Evolutionary conservation across 2,329 filamentous ascomycete genomes (phyloP), one percentile per base, ranked within the genome.

Genomic region (Aspergillus tubingensis): DNA sequence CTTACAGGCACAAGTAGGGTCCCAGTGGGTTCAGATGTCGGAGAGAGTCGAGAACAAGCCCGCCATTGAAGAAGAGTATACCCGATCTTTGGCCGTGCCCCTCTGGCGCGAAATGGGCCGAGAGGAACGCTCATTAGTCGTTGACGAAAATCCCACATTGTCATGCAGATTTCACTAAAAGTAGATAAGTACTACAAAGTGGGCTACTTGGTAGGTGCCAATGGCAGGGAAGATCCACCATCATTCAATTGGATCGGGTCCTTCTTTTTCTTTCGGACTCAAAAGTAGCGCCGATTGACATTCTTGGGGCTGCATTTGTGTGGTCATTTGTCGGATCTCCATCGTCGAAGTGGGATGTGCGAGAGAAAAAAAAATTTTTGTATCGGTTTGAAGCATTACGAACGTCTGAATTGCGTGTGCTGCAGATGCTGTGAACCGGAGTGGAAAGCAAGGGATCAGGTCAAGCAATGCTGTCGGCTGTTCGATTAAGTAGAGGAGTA

Each of bases 11-110:
- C n/a, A 54, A 44, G 17, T 41, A 48, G 54, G 50, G 53, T 36
- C 21, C 30, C n/a, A 23, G 60, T 59, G 56, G 60, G 36, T 52
- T 50, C 51, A 15, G 23, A 52, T 50, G 21, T 17, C 11, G 39
- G 19, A 17, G 32, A 21, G 27, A 47, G 5, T 32, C 8, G 11
- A 30, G 25, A n/a, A 17, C 7, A 19, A 50, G 8, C 30, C 15
- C n/a, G 15, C 47, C 23, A 50, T 25, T 50, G 41, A 44, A 44
- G 41, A 44, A 19, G 19, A 44, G 11, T 21, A 44, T 21, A 13
- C 25, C 48, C 36, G 49, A 25, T 53, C 39, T 36, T 17, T 44
- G 56, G 23, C 56, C 25, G 41, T 44, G 15, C 48, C 25, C 17
- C 23, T 58, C 32, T 15, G 17, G 47, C 25, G 47, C 25, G 25